These are phyloP conservation scores for Tarenaya hassleriana DNA, from an alignment of 345 rosid genomes.

Conservation along the genomic window DNA sequence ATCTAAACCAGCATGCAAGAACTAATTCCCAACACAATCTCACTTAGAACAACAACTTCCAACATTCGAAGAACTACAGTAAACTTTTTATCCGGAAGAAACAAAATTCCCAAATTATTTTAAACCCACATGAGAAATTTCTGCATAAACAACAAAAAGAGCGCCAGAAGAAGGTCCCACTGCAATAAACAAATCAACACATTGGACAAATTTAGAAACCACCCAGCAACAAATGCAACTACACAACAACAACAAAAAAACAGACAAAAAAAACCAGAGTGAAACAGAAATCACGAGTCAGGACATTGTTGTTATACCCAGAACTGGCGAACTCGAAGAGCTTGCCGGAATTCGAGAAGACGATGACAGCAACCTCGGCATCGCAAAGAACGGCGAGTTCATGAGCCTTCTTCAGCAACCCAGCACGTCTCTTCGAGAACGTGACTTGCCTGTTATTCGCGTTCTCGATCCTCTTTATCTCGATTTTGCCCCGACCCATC, in stretches of 20 bases:
- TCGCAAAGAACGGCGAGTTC: constrained; percentile 91
- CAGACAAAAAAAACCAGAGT: background rate
- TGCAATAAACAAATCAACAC: background rate
- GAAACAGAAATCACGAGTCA: background rate
- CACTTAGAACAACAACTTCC: background rate
- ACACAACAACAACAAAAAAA: background rate
- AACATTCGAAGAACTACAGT: background rate
- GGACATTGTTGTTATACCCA: constrained; percentile 38
- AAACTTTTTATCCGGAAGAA: too few species aligned
- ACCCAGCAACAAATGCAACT: constrained; percentile 12
- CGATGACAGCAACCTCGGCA: constrained; percentile 88
- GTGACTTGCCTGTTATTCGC: constrained; percentile 95
- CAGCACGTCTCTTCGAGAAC: constrained; percentile 87
- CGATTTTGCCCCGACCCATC: constrained; percentile 95
- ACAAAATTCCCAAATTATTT: too few species aligned
- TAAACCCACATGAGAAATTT: background rate
- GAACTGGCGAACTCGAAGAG: constrained; percentile 81
- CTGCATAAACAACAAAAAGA: background rate
- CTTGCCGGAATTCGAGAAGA: constrained; percentile 90
- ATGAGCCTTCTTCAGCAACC: constrained; percentile 82
- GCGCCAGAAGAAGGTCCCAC: background rate
- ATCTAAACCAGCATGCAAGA: constrained; percentile 25
- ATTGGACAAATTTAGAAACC: background rate
- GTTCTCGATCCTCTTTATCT: constrained; percentile 91
- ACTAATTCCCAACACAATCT: background rate